A percentile compares a stretch with the other conserved stretches of the same genome.
These are phyloP conservation scores for Hanseniaspora nectarophila DNA, from an alignment of 805 yeast genomes.

Conservation along the genomic window DNA sequence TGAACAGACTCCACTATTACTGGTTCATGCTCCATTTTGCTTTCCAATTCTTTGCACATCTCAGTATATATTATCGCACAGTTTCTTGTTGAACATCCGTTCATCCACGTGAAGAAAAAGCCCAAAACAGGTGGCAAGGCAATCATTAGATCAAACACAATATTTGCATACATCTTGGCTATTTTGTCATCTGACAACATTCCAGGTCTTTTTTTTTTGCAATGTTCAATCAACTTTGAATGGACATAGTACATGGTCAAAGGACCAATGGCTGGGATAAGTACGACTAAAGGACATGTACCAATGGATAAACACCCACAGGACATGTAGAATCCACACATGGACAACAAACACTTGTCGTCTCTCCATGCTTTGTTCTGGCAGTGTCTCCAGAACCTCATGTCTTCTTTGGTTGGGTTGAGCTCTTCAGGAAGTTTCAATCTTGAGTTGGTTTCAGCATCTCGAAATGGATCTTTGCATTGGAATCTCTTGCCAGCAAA, in stretches of 20 bases:
- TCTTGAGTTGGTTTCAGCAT: constrained; percentile 42
- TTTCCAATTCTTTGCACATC: constrained; percentile 16
- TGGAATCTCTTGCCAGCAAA: constrained; percentile 9
- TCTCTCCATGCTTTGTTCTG: constrained; percentile 76
- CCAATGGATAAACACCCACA: constrained; percentile 60
- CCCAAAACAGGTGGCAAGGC: constrained; percentile 77
- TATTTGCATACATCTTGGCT: constrained; percentile 66
- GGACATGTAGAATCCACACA: constrained; percentile 59
- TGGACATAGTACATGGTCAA: constrained; percentile 68
- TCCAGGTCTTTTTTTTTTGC: constrained; percentile 12
- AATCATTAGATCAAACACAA: constrained; percentile 58
- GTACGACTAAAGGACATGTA: constrained; percentile 55
- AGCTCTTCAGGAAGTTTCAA: constrained; percentile 43
- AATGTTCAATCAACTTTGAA: constrained; percentile 43
- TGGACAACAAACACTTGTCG: constrained; percentile 50
- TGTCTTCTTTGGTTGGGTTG: constrained; percentile 46
- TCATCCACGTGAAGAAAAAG: constrained; percentile 62
- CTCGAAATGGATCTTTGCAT: constrained; percentile 47
- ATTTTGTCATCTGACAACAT: constrained; percentile 46
- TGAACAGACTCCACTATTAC: background rate
- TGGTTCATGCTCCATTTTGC: background rate
- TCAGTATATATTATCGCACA: constrained; percentile 61
- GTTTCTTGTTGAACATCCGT: constrained; percentile 79
- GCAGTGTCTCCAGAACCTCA: constrained; percentile 57
- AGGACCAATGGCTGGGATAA: constrained; percentile 81